Percentiles rank a stretch among this genome's conserved stretches.
Evolutionary conservation across 306 rosid species (phyloP).

Genomic region (Fragaria vesca): DNA sequence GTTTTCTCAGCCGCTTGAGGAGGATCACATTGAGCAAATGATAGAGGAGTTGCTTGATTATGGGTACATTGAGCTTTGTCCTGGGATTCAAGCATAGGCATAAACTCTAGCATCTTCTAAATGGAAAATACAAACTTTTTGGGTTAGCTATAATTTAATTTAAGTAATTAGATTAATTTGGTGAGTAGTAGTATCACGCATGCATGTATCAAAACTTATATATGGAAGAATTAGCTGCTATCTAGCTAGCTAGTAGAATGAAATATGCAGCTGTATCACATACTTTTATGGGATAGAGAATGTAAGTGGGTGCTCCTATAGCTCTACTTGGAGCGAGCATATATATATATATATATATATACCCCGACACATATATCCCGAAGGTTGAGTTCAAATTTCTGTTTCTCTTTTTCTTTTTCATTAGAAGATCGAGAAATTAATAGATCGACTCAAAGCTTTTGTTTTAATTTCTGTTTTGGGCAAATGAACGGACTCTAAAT

Average conservation of each 20-base stretch:
- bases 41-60: conserved; percentile 74
- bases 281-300: neutral
- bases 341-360: too few species aligned
- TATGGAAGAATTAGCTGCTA: neutral
- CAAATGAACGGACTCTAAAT: neutral
- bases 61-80: conserved; percentile 65
- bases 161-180: neutral
- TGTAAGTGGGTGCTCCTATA: neutral
- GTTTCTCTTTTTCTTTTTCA: neutral
- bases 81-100: conserved; percentile 38
- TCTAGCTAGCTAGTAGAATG: neutral
- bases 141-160: neutral
- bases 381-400: neutral
- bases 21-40: conserved; percentile 81
- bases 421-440: neutral
- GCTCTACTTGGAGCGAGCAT: neutral
- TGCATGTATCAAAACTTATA: neutral
- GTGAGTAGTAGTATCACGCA: neutral
- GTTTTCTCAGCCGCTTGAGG: conserved; percentile 59
- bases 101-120: conserved; percentile 18
- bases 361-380: neutral
- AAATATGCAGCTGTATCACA: neutral
- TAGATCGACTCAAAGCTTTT: neutral
- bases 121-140: conserved; percentile 4
- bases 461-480: neutral